A percentile compares a stretch with the other conserved stretches of the same genome.
phyloP scores from a whole-genome alignment of 2,329 filamentous ascomycete genomes.

The Talaromyces sp. region DNA sequence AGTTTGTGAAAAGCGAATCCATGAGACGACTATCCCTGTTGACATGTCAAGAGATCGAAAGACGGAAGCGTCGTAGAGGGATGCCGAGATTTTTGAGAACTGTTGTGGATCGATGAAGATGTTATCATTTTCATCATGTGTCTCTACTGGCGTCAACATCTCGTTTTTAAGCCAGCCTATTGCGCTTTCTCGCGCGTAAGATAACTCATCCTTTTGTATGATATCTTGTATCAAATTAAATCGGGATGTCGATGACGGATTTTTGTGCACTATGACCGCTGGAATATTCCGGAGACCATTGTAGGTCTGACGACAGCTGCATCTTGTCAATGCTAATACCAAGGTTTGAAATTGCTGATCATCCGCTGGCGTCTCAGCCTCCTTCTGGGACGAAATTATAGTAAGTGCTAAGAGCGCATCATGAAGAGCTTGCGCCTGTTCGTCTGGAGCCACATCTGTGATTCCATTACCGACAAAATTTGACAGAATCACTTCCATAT shows the following conservation, averaged over 20 bases:
- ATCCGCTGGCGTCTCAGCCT: slow-evolving; percentile 43
- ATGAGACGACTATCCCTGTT: slow-evolving; percentile 38
- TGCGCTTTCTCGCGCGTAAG: slow-evolving; percentile 55
- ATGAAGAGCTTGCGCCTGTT: slow-evolving; percentile 52
- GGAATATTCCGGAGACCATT: slow-evolving; percentile 38
- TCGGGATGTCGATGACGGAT: slow-evolving; percentile 51
- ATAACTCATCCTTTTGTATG: slow-evolving; percentile 53
- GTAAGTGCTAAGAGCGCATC: slow-evolving; percentile 55
- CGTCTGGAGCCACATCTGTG: slow-evolving; percentile 37
- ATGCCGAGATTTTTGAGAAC: slow-evolving; percentile 46
- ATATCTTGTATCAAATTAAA: slow-evolving; percentile 55
- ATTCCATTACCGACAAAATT: slow-evolving; percentile 50
- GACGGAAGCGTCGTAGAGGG: slow-evolving; percentile 50
- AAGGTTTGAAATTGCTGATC: slow-evolving; percentile 54
- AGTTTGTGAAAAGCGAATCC: slow-evolving; percentile 51
- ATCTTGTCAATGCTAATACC: slow-evolving; percentile 46
- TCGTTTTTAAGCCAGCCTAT: slow-evolving; percentile 61
- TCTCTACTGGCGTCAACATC: slow-evolving; percentile 45
- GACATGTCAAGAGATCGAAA: slow-evolving; percentile 41
- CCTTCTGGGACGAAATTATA: slow-evolving; percentile 48
- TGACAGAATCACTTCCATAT: slow-evolving; percentile 50
- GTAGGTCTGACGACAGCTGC: slow-evolving; percentile 35
- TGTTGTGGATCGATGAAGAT: slow-evolving; percentile 38
- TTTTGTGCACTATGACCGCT: slow-evolving; percentile 45
- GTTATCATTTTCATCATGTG: slow-evolving; percentile 18